Percentiles rank a stretch among this genome's conserved stretches.
Evolutionary conservation across 2,329 filamentous ascomycete species (phyloP).

Genomic region (Cladorrhinum sp.): DNA sequence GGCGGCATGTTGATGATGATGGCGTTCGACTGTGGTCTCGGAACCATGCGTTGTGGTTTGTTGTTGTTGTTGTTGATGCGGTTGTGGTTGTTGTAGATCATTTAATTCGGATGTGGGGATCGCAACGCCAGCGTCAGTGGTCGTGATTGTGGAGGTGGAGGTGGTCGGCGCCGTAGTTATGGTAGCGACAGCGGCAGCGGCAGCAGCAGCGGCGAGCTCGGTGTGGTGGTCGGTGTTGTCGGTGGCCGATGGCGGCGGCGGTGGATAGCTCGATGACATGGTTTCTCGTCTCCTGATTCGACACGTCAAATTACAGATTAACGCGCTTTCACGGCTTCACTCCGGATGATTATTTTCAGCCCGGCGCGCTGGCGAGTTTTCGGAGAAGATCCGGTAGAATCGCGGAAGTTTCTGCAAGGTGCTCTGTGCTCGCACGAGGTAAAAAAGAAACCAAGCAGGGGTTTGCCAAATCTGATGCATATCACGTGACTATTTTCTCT

Average conservation of each 20-base stretch:
- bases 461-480: neutral
- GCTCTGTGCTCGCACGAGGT: neutral
- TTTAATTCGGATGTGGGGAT: neutral
- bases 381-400: conserved; percentile 29
- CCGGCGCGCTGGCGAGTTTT: conserved; percentile 23
- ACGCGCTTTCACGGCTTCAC: conserved; percentile 20
- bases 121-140: neutral
- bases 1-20: neutral
- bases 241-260: conserved; percentile 15
- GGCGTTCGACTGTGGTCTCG: neutral
- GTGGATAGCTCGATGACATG: conserved; percentile 24
- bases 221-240: neutral
- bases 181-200: neutral
- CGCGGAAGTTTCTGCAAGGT: conserved; percentile 12
- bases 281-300: conserved; percentile 9
- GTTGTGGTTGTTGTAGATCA: neutral
- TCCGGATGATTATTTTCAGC: conserved; percentile 18
- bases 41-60: neutral
- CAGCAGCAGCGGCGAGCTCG: neutral
- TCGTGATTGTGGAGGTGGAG: conserved; percentile 4
- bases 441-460: no score
- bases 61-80: neutral
- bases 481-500: no score
- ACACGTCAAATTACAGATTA: neutral
- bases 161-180: conserved; percentile 4